Conservation (phyloP, 177 flowering plant species). For the Vitis hybrid region DNA sequence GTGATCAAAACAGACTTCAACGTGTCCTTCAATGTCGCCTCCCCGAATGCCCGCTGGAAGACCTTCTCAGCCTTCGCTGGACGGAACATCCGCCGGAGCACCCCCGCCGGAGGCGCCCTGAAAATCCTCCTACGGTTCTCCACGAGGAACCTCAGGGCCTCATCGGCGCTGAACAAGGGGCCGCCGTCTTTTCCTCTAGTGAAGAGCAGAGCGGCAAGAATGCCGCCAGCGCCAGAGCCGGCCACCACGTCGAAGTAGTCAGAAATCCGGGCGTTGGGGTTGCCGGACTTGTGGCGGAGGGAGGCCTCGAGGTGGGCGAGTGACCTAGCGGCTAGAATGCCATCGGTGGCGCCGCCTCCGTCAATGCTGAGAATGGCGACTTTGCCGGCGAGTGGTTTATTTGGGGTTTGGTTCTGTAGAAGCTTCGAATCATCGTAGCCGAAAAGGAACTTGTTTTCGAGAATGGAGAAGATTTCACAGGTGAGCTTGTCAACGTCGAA, state of each 20-base stretch:
- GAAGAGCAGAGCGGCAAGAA: slow-evolving; percentile 64
- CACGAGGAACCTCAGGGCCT: slow-evolving; percentile 41
- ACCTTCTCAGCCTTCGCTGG: slow-evolving; percentile 27
- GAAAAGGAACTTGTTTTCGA: slow-evolving; percentile 72
- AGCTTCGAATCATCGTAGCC: slow-evolving; percentile 30
- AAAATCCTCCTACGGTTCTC: slow-evolving; percentile 24
- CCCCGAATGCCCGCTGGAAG: slow-evolving; percentile 36
- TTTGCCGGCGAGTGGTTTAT: slow-evolving; percentile 27
- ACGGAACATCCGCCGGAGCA: slow-evolving; percentile 29
- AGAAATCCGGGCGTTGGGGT: slow-evolving; percentile 48
- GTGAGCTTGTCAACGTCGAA: slow-evolving; percentile 50
- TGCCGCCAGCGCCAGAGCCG: slow-evolving; percentile 73
- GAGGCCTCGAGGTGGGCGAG: slow-evolving; percentile 40
- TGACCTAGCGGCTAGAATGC: slow-evolving; percentile 52
- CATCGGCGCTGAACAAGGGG: slow-evolving; percentile 50
- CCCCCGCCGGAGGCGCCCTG: slow-evolving; percentile 22
- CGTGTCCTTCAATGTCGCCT: slow-evolving; percentile 57
- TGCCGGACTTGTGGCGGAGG: slow-evolving; percentile 35
- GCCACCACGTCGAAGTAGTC: slow-evolving; percentile 76
- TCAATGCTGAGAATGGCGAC: slow-evolving; percentile 61
- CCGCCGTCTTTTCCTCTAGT: slow-evolving; percentile 42
- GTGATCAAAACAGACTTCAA: slow-evolving; percentile 70
- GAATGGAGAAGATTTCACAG: slow-evolving; percentile 63
- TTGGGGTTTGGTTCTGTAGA: neutral
- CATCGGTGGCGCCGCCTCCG: slow-evolving; percentile 48